These are phyloP conservation scores for Dothideomycetes sp. DNA, from an alignment of 2,329 filamentous ascomycete species.

Conservation along the genomic window DNA sequence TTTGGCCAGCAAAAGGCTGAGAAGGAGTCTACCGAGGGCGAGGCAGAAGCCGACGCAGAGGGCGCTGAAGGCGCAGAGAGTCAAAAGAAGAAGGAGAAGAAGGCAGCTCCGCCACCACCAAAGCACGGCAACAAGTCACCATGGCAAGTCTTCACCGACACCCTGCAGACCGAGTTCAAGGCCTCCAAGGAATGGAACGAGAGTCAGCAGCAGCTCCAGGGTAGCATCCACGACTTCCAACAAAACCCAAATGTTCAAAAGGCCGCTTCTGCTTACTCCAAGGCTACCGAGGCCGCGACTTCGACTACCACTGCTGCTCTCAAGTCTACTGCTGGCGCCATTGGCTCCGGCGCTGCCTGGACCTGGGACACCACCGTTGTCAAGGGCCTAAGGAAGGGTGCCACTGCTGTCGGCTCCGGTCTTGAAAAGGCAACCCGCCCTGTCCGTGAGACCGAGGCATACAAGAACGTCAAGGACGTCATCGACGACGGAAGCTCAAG, in stretches of 20 bases:
- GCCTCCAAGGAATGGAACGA: conserved; percentile 99
- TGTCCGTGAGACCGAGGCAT: conserved; percentile 87
- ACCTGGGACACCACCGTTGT: conserved; percentile 94
- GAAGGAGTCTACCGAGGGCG: conserved; percentile 26
- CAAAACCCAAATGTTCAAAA: conserved; percentile 86
- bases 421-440: conserved; percentile 93
- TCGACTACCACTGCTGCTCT: conserved; percentile 69
- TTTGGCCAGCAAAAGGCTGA: conserved; percentile 26
- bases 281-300: conserved; percentile 72
- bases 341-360: conserved; percentile 88
- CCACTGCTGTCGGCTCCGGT: conserved; percentile 72
- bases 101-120: conserved; percentile 68
- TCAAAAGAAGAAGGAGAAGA: conserved; percentile 50
- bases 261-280: conserved; percentile 76
- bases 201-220: conserved; percentile 86
- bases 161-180: conserved; percentile 87
- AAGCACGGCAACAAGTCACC: conserved; percentile 96
- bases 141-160: conserved; percentile 98
- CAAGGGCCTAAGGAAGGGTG: conserved; percentile 79
- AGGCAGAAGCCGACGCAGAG: conserved; percentile 33
- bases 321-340: conserved; percentile 72
- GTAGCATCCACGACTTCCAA: conserved; percentile 78
- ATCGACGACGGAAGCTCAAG: conserved; percentile 97
- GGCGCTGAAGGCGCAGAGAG: conserved; percentile 38
- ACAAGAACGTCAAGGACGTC: conserved; percentile 83